Percentiles rank a stretch among this genome's conserved stretches.
These are phyloP conservation scores for Nicotiana sylvestris DNA, from an alignment of 257 asterid species.

Conservation along the genomic window DNA sequence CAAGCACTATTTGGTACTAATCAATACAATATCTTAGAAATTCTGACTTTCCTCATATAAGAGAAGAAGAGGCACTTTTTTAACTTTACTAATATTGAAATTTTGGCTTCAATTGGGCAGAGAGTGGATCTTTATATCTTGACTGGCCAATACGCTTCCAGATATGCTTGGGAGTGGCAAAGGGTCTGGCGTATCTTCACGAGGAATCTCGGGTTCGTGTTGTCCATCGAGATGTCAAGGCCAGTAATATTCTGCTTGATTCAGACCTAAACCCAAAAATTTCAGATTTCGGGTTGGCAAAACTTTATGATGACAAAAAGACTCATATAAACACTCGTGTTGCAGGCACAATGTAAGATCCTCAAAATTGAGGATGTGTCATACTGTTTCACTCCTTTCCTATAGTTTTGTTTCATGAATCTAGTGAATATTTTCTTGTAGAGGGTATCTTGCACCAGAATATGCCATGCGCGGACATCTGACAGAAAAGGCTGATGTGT, in stretches of 20 bases:
- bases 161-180: slow-evolving; percentile 73
- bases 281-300: slow-evolving; percentile 80
- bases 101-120: slow-evolving; percentile 28
- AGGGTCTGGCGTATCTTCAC: slow-evolving; percentile 69
- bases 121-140: slow-evolving; percentile 35
- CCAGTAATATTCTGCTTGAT: slow-evolving; percentile 73
- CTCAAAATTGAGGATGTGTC: background rate
- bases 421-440: slow-evolving; percentile 9
- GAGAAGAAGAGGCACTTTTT: background rate
- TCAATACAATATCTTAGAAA: background rate
- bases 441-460: slow-evolving; percentile 83
- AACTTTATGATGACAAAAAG: slow-evolving; percentile 60
- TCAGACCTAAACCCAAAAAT: slow-evolving; percentile 55
- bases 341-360: slow-evolving; percentile 81
- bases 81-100: background rate
- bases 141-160: slow-evolving; percentile 65
- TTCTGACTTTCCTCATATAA: background rate
- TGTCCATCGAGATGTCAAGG: slow-evolving; percentile 75
- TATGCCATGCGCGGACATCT: slow-evolving; percentile 77
- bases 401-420: background rate
- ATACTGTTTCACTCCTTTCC: background rate
- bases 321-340: slow-evolving; percentile 83
- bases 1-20: slow-evolving; percentile 58
- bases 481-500: slow-evolving; percentile 64
- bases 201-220: slow-evolving; percentile 65